These are phyloP conservation scores for Eimeria tenella DNA, from an alignment of 169 alveolate species.

Conservation along the genomic window DNA sequence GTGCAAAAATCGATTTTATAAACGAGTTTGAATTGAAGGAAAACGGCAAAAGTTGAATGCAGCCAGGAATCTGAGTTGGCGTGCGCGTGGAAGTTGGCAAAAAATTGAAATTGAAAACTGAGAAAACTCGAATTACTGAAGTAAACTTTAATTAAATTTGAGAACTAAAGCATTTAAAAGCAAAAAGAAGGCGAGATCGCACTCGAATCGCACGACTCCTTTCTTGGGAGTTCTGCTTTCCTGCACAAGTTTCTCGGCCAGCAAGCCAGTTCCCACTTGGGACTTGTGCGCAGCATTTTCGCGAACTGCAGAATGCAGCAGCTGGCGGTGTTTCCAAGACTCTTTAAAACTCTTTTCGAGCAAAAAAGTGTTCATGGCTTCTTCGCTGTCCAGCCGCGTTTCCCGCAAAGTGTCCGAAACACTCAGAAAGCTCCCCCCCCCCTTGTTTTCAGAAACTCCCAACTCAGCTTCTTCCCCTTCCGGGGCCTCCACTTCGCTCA, in stretches of 20 bases:
- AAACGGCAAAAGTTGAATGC: not conserved
- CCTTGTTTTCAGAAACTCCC: not conserved
- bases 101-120: not conserved
- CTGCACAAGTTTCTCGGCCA: not conserved
- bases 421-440: too few species aligned
- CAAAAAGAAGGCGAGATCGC: not conserved
- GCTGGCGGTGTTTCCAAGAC: conserved; percentile 12
- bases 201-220: conserved; percentile 25
- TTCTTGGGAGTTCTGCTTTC: not conserved
- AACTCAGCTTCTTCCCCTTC: conserved; percentile 29
- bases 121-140: too few species aligned
- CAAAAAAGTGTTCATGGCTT: conserved; percentile 1
- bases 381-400: not conserved
- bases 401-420: not conserved
- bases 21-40: too few species aligned
- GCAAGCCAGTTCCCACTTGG: not conserved
- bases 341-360: not conserved
- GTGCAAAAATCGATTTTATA: too few species aligned
- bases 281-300: not conserved
- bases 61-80: too few species aligned
- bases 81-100: not conserved
- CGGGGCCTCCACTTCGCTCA: not conserved
- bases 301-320: not conserved
- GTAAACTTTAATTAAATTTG: too few species aligned
- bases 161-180: too few species aligned